phyloP scores from a whole-genome alignment of 768 basidiomycete species.

The Holtermannia corniformis region DNA sequence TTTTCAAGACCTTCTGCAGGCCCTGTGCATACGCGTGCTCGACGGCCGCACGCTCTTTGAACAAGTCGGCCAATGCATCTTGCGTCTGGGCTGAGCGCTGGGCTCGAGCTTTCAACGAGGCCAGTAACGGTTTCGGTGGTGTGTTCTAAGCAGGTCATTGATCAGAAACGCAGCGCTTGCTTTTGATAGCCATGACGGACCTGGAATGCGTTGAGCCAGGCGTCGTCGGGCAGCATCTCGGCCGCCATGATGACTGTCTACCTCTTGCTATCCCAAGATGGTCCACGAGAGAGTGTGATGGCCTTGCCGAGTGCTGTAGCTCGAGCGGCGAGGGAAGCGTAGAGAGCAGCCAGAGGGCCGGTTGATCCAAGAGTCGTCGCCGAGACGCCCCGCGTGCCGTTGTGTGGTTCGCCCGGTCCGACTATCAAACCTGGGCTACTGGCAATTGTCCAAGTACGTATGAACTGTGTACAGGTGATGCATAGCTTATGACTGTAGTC shows the following conservation, averaged over 20 bases:
- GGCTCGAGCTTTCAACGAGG: slow-evolving; percentile 21
- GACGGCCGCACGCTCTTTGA: slow-evolving; percentile 35
- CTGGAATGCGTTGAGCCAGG: slow-evolving; percentile 30
- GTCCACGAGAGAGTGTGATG: no score
- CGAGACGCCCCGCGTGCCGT: no score
- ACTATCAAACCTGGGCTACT: no score
- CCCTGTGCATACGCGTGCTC: slow-evolving; percentile 37
- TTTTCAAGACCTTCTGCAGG: slow-evolving; percentile 33
- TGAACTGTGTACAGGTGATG: no score
- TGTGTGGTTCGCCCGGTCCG: no score
- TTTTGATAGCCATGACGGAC: not conserved
- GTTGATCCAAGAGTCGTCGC: no score
- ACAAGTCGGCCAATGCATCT: slow-evolving; percentile 37
- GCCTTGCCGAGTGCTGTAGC: no score
- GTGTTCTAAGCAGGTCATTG: slow-evolving; percentile 1
- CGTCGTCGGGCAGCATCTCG: slow-evolving; percentile 29
- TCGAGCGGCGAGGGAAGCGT: no score
- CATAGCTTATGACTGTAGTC: no score
- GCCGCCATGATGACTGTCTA: slow-evolving; percentile 19
- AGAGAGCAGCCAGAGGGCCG: no score
- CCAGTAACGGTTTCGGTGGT: slow-evolving; percentile 27
- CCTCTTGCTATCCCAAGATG: no score
- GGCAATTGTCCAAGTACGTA: no score
- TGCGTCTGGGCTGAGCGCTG: slow-evolving; percentile 28
- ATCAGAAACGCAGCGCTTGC: not conserved